Percentiles rank a stretch among this genome's conserved stretches.
phyloP scores from a whole-genome alignment of 2,329 filamentous ascomycete genomes.

The Ceratocystis papillata region DNA sequence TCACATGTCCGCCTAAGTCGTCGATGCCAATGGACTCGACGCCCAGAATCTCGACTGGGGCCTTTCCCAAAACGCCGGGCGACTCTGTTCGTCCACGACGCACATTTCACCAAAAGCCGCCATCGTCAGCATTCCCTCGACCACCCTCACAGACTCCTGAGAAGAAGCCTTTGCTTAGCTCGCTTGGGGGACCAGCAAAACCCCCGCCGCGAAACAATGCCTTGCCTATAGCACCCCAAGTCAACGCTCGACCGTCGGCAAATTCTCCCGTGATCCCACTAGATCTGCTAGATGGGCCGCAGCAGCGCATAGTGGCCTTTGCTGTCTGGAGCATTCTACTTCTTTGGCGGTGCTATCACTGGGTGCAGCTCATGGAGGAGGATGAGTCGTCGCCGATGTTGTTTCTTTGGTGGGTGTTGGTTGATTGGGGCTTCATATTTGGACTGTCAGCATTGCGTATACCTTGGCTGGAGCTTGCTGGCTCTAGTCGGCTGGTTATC shows the following conservation, averaged over 20 bases:
- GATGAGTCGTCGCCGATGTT: conserved; percentile 79
- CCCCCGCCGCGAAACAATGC: conserved; percentile 26
- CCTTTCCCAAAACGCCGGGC: conserved; percentile 23
- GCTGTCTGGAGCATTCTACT: conserved; percentile 66
- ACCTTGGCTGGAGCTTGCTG: conserved; percentile 91
- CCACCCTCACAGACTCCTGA: conserved; percentile 17
- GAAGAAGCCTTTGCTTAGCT: conserved; percentile 8
- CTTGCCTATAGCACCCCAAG: conserved; percentile 41
- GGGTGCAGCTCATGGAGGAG: conserved; percentile 63
- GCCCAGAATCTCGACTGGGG: conserved; percentile 22
- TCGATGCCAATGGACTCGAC: conserved; percentile 22
- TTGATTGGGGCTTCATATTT: conserved; percentile 81
- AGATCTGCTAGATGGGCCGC: conserved; percentile 74
- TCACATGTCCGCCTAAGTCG: conserved; percentile 16
- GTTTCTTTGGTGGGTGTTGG: conserved; percentile 84
- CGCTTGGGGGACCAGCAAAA: not conserved
- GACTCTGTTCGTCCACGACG: conserved; percentile 23
- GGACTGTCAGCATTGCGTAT: conserved; percentile 78
- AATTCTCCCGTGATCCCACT: conserved; percentile 64
- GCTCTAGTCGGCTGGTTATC: conserved; percentile 56
- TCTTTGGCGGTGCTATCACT: conserved; percentile 82
- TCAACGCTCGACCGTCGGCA: conserved; percentile 27
- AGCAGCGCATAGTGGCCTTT: conserved; percentile 77
- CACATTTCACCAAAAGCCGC: conserved; percentile 19
- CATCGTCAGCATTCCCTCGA: conserved; percentile 15